Evolutionary conservation across 2,329 filamentous ascomycete species (phyloP).

Genomic region (Pyrenophora graminea): DNA sequence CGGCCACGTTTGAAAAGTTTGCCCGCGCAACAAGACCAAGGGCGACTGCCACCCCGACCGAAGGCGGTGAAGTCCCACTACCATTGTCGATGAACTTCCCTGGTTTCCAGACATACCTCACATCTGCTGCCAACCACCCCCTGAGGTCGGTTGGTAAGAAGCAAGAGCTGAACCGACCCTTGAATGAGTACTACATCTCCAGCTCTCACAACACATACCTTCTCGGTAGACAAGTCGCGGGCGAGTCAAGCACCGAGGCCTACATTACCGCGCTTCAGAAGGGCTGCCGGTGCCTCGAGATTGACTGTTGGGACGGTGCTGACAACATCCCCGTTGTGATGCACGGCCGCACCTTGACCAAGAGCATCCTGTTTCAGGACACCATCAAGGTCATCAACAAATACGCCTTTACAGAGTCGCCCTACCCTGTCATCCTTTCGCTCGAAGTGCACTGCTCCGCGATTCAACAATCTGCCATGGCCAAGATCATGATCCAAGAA

Average conservation of each 20-base stretch:
- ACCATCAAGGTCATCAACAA: conserved; percentile 92
- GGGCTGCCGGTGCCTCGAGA: conserved; percentile 92
- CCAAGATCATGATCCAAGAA: conserved; percentile 80
- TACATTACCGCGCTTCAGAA: conserved; percentile 88
- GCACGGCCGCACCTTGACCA: conserved; percentile 88
- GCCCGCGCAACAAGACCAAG: conserved; percentile 48
- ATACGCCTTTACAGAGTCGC: conserved; percentile 87
- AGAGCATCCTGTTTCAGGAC: conserved; percentile 84
- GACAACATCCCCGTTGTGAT: conserved; percentile 88
- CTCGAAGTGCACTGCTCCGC: conserved; percentile 92
- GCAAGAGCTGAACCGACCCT: conserved; percentile 73
- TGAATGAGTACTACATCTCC: conserved; percentile 98
- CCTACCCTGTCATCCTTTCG: conserved; percentile 89
- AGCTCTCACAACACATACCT: conserved; percentile 99
- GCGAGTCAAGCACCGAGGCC: conserved; percentile 89
- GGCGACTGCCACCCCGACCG: conserved; percentile 46
- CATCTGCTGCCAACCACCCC: conserved; percentile 63
- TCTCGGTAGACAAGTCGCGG: conserved; percentile 84
- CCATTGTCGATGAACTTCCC: conserved; percentile 72
- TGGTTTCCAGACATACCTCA: conserved; percentile 67
- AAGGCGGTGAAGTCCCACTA: conserved; percentile 46
- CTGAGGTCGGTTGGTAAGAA: conserved; percentile 64
- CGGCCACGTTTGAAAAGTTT: conserved; percentile 71
- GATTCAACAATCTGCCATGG: conserved; percentile 84
- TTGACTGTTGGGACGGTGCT: conserved; percentile 95